Evolutionary conservation across 306 rosid genomes (phyloP).

Genomic region (Dryas drummondii): DNA sequence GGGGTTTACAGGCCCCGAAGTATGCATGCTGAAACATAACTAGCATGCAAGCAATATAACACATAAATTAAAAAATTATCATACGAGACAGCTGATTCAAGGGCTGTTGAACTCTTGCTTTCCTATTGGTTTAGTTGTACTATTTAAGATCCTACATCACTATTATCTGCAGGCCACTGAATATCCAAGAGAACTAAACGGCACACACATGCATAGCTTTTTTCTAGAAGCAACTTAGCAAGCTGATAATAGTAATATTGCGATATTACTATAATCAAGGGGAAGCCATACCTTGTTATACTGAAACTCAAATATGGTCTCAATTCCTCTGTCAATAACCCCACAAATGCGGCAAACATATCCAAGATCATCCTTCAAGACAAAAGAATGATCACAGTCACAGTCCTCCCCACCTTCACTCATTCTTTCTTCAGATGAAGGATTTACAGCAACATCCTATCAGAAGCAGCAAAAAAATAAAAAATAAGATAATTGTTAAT

Average conservation of each 20-base stretch:
- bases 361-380: constrained; percentile 90
- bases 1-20: too few relatives aligned
- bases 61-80: not conserved
- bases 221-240: constrained; percentile 2
- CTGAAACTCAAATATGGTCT: constrained; percentile 85
- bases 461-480: constrained; percentile 1
- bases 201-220: not conserved
- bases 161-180: not conserved
- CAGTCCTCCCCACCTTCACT: constrained; percentile 49
- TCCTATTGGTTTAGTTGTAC: not conserved
- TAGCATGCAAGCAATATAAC: not conserved
- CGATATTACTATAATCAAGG: not conserved
- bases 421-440: constrained; percentile 39
- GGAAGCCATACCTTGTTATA: constrained; percentile 49
- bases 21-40: not conserved
- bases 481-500: not conserved
- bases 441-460: constrained; percentile 57
- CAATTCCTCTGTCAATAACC: constrained; percentile 66
- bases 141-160: not conserved
- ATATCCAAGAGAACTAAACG: not conserved
- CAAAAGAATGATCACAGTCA: constrained; percentile 83
- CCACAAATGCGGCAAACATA: constrained; percentile 93
- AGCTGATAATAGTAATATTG: constrained; percentile 4
- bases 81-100: not conserved
- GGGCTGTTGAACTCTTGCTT: not conserved